A percentile compares a stretch with the other conserved stretches of the same genome.
phyloP scores from a whole-genome alignment of 202 grass and related monocot species.

The Elaeis oleifera region DNA sequence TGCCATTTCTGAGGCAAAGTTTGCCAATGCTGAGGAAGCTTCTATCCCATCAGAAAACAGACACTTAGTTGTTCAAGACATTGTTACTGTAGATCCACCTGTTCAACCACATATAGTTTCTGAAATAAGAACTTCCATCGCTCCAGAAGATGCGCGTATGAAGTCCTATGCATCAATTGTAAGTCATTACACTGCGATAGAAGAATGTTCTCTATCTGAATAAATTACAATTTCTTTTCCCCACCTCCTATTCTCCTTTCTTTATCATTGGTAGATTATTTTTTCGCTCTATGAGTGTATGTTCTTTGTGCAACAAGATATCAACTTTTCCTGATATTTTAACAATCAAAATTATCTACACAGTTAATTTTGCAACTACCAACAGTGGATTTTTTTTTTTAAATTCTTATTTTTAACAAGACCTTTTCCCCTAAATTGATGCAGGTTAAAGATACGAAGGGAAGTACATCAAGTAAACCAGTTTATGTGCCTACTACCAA shows the following conservation, averaged over 20 bases:
- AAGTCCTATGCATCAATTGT: slow-evolving; percentile 4
- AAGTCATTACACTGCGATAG: not conserved
- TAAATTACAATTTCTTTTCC: no score
- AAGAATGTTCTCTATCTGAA: not conserved
- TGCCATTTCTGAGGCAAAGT: no score
- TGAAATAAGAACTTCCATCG: not conserved
- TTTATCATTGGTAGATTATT: no score
- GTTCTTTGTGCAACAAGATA: no score
- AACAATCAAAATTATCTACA: not conserved
- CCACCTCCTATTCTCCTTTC: no score
- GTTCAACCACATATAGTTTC: not conserved
- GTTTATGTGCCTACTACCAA: not conserved
- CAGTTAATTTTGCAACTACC: not conserved
- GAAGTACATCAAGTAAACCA: no score
- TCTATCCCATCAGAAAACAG: not conserved
- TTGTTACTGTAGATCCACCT: not conserved
- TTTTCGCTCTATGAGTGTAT: no score
- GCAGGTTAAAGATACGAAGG: not conserved
- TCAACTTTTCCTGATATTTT: no score
- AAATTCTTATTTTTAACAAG: no score
- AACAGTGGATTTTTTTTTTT: no score
- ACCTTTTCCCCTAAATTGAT: not conserved
- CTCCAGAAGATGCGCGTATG: slow-evolving; percentile 1
- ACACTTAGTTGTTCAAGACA: not conserved
- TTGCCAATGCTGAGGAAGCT: not conserved